Evolutionary conservation across 108 stramenopile species (phyloP).

Genomic region (Poteriospumella lacustris): DNA sequence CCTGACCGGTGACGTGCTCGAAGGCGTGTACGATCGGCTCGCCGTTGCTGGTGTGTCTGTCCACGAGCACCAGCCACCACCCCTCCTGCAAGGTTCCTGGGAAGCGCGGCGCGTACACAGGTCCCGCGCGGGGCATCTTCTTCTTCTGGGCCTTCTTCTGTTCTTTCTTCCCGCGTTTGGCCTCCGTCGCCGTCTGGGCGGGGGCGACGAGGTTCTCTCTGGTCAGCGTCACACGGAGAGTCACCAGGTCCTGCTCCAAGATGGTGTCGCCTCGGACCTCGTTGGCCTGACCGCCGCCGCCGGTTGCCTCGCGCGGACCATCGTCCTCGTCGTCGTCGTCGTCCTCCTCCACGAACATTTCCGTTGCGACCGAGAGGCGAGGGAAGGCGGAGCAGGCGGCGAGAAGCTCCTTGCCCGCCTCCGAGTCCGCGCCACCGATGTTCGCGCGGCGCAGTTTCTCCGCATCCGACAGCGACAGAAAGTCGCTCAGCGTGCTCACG

Average conservation of each 20-base stretch:
- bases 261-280: constrained; percentile 27
- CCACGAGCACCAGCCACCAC: constrained; percentile 90
- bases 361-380: constrained; percentile 63
- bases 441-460: constrained; percentile 73
- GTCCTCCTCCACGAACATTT: constrained; percentile 90
- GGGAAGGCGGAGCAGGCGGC: constrained; percentile 72
- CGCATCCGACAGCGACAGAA: constrained; percentile 64
- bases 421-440: constrained; percentile 67
- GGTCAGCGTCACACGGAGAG: constrained; percentile 74
- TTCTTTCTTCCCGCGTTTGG: background rate
- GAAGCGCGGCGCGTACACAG: constrained; percentile 84
- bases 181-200: background rate
- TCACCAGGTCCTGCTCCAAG: constrained; percentile 84
- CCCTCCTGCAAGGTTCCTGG: constrained; percentile 80
- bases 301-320: background rate
- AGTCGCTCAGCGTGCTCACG: constrained; percentile 57
- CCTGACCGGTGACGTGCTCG: constrained; percentile 62
- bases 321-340: constrained; percentile 73
- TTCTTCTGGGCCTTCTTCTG: background rate
- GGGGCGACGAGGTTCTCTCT: constrained; percentile 68
- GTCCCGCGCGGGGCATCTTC: constrained; percentile 42
- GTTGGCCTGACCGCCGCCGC: background rate
- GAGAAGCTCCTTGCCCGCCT: constrained; percentile 75
- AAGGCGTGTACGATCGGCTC: constrained; percentile 58
- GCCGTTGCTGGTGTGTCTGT: constrained; percentile 63